Evolutionary conservation across 2,329 filamentous ascomycete species (phyloP).

Genomic region (Phyllosticta ampelicida): DNA sequence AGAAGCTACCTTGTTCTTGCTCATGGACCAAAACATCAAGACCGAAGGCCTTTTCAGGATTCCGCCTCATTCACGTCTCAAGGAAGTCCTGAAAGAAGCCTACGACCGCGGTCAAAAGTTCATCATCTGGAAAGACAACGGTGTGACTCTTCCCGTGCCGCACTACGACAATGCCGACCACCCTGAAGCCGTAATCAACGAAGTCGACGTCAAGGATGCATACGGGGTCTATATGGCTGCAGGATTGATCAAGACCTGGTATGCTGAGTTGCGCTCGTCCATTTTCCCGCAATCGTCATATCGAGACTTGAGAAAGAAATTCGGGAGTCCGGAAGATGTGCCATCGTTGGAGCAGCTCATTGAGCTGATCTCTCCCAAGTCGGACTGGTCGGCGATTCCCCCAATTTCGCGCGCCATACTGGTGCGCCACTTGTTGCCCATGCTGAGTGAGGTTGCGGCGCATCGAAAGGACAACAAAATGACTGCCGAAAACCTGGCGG

Average conservation of each 20-base stretch:
- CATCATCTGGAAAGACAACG: conserved; percentile 41
- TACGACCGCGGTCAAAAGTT: conserved; percentile 46
- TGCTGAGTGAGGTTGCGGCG: conserved; percentile 37
- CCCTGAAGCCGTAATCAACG: conserved; percentile 33
- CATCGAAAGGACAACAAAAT: conserved; percentile 43
- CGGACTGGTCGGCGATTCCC: conserved; percentile 37
- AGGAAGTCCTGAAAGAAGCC: conserved; percentile 42
- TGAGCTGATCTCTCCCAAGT: conserved; percentile 36
- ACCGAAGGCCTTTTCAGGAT: conserved; percentile 45
- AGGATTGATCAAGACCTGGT: conserved; percentile 46
- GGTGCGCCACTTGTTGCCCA: conserved; percentile 40
- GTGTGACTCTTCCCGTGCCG: conserved; percentile 22
- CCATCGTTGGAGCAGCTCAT: conserved; percentile 33
- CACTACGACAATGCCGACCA: conserved; percentile 22
- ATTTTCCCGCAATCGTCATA: conserved; percentile 42
- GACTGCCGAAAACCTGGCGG: conserved; percentile 42
- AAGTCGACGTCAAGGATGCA: conserved; percentile 38
- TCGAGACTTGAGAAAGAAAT: conserved; percentile 33
- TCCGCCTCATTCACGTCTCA: conserved; percentile 38
- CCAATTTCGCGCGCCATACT: conserved; percentile 37
- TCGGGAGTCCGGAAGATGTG: conserved; percentile 28
- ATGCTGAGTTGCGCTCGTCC: conserved; percentile 41
- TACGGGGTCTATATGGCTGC: conserved; percentile 45
- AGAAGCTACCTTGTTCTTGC: conserved; percentile 42
- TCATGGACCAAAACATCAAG: conserved; percentile 36